Conservation (phyloP, 352 stramenopile species). For the Phytophthora pseudosyringae region DNA sequence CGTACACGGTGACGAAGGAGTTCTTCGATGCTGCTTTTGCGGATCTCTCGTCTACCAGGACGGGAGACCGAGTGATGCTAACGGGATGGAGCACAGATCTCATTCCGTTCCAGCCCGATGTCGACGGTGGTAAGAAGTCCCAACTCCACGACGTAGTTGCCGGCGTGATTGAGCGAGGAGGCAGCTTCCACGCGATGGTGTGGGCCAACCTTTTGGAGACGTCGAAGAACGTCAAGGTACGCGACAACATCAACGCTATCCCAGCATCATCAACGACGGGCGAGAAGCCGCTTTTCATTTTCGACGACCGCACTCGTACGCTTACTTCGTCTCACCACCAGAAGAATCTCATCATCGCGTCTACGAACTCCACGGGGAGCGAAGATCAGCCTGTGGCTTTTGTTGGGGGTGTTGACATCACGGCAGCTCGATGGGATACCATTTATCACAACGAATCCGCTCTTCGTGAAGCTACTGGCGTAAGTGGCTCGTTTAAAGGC, state of each 20-base stretch:
- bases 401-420: slow-evolving; percentile 60
- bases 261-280: slow-evolving; percentile 18
- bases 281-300: slow-evolving; percentile 41
- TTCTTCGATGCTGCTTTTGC: slow-evolving; percentile 53
- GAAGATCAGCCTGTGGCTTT: slow-evolving; percentile 44
- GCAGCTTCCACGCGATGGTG: slow-evolving; percentile 7
- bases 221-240: slow-evolving; percentile 50
- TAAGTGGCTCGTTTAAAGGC: slow-evolving; percentile 48
- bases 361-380: not conserved
- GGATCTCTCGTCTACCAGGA: slow-evolving; percentile 40
- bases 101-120: slow-evolving; percentile 43
- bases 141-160: slow-evolving; percentile 44
- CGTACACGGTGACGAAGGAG: slow-evolving; percentile 46
- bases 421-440: slow-evolving; percentile 63
- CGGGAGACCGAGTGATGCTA: slow-evolving; percentile 43
- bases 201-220: slow-evolving; percentile 21
- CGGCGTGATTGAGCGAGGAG: slow-evolving; percentile 37
- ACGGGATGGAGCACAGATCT: slow-evolving; percentile 60
- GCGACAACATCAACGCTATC: slow-evolving; percentile 48
- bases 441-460: slow-evolving; percentile 51
- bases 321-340: slow-evolving; percentile 55
- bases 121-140: slow-evolving; percentile 31
- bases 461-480: slow-evolving; percentile 34
- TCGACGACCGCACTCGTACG: slow-evolving; percentile 50
- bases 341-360: slow-evolving; percentile 50